These are phyloP conservation scores for Podila epicladia DNA, from an alignment of 192 early-diverging fungal genomes.

Conservation along the genomic window DNA sequence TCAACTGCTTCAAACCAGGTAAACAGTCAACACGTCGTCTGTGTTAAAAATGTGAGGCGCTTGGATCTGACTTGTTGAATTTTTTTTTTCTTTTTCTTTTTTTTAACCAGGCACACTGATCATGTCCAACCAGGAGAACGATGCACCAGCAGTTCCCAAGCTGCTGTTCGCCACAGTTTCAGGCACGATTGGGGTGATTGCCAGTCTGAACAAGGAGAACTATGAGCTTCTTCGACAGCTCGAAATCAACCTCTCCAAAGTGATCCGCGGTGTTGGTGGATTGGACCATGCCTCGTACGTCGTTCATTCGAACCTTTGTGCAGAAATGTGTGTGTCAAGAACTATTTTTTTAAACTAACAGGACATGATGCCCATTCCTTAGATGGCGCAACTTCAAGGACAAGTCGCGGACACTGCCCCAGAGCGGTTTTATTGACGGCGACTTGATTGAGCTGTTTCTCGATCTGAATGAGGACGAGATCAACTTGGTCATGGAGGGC, in stretches of 20 bases:
- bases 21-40: conserved; percentile 6
- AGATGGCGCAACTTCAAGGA: conserved; percentile 75
- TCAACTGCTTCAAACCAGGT: conserved; percentile 86
- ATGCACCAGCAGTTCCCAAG: conserved; percentile 59
- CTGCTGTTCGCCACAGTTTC: conserved; percentile 83
- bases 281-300: conserved; percentile 68
- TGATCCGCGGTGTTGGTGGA: conserved; percentile 65
- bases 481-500: conserved; percentile 39
- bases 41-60: neutral
- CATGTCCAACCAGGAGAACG: conserved; percentile 71
- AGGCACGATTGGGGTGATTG: conserved; percentile 84
- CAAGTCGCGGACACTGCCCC: conserved; percentile 53
- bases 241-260: conserved; percentile 68
- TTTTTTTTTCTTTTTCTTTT: conserved; percentile 2
- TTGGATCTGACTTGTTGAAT: neutral
- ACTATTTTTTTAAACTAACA: too few relatives aligned
- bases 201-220: conserved; percentile 67
- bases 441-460: conserved; percentile 91
- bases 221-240: conserved; percentile 68
- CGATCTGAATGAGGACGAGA: conserved; percentile 66
- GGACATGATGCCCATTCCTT: neutral
- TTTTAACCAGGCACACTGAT: conserved; percentile 73
- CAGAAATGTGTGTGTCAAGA: too few relatives aligned
- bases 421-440: conserved; percentile 84
- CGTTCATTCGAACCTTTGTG: neutral